phyloP scores from a whole-genome alignment of 176 grass and related monocot genomes.

The Juncus inflexus region DNA sequence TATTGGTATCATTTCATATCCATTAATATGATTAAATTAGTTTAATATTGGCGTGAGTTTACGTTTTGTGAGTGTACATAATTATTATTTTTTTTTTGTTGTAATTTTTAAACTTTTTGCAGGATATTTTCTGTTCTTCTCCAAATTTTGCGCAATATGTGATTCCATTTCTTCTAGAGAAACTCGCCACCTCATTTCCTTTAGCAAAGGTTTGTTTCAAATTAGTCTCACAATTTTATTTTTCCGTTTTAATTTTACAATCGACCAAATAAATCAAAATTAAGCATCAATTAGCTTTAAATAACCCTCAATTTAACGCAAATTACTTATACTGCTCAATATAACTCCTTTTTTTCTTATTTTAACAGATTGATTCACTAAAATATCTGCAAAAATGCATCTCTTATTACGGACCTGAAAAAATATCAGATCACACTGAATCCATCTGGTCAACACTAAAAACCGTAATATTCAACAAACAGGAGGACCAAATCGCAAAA shows the following conservation, averaged over 20 bases:
- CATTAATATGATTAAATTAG: slow-evolving; percentile 14
- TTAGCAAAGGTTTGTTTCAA: slow-evolving; percentile 72
- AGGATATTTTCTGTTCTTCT: slow-evolving; percentile 76
- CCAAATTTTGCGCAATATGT: slow-evolving; percentile 65
- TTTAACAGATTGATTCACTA: slow-evolving; percentile 86
- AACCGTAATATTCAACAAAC: slow-evolving; percentile 66
- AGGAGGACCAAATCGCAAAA: slow-evolving; percentile 56
- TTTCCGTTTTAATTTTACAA: slow-evolving; percentile 4
- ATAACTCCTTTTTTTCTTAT: slow-evolving; percentile 9
- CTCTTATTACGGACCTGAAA: slow-evolving; percentile 66
- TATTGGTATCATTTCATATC: slow-evolving; percentile 60
- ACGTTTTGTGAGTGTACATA: neutral
- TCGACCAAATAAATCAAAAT: slow-evolving; percentile 28
- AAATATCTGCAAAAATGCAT: slow-evolving; percentile 90
- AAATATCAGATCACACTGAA: slow-evolving; percentile 61
- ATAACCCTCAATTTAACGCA: neutral
- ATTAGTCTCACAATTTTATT: slow-evolving; percentile 28
- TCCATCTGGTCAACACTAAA: slow-evolving; percentile 74
- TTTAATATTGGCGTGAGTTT: too few relatives aligned
- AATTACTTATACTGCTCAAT: slow-evolving; percentile 14
- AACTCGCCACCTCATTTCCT: slow-evolving; percentile 78
- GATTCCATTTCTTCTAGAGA: slow-evolving; percentile 91
- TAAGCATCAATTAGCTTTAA: neutral
- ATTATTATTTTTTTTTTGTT: neutral
- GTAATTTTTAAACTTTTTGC: slow-evolving; percentile 37